Evolutionary conservation across 805 yeast genomes (phyloP), one percentile per base, ranked within the genome.

Genomic region (Saccharomycopsis babjevae): DNA sequence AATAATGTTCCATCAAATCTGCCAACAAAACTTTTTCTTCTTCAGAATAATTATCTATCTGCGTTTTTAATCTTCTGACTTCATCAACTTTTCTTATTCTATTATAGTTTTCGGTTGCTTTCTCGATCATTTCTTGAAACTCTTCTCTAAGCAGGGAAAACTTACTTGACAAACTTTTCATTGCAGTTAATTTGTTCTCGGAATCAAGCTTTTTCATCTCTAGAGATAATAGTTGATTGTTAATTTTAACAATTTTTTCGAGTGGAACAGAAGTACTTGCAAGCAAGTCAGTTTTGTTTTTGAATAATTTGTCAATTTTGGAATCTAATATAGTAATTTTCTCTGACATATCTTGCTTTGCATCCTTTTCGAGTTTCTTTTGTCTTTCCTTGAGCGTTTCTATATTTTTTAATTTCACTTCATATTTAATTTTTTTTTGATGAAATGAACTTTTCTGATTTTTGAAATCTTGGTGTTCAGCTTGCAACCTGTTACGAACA

Each of bases 11-110:
- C 52, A 83, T 83, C 22, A 78, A 68, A 1, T 67, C 73, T 13
- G 75, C 72, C 28, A 83, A 67, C 8, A 68, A 66, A 22, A 67
- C 75, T 59, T 76, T 73, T 18, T 74, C 74, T 34, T 76, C 81
- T 1, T 68, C 73, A 1, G 76, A 68, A 63, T 79, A 79, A 0
- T 67, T 60, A 20, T 65, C 62, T 30, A 76, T 78, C 42, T 66
- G 61, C 13, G 57, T 60, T 55, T 66, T 65, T 67, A 77, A 69
- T 39, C 57, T 60, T 40, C 62, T 68, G 62, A 68, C 67, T 34
- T 62, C 65, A 22, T 69, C 70, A 56, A 67, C 67, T 10, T 65
- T 66, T 28, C 65, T 68, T 36, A 63, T 58, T 22, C 62, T 59
- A 32, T 67, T 66, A 20, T 70, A 60, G 16, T 58, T 69, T 68